Base-by-base conservation (phyloP, 768 basidiomycete species). In the Phanerodontia chrysosporium region DNA sequence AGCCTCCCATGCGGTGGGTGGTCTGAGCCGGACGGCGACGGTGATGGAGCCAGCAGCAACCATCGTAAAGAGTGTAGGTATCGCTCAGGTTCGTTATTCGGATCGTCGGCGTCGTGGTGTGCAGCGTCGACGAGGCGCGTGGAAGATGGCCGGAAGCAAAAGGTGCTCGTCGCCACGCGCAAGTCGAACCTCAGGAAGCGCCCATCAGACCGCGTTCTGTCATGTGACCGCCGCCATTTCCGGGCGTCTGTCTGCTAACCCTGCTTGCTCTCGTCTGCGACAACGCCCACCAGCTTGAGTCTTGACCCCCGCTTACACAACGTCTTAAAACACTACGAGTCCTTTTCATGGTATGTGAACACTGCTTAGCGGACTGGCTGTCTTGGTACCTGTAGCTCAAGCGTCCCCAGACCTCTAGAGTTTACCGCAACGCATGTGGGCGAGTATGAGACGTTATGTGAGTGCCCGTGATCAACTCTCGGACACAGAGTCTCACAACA, bases 11-110 rank as follows among this genome's bases (percentile, higher is more conserved):
- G 85, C 32, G 53, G 89, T 89, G 57, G 93, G 91, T 49, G 95
- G 95, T 54, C 95, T 86, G 60, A 95, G 90, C 65, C 95, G 92
- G 56, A 97, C 95, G 73, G 89, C 91, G 57, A 93, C 92, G 51
- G 87, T 88, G 67, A 94, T 94, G 66, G 90, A 90, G 73, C 91
- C 91, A 64, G 90, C 87, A 70, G 89, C 82, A 68, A 89, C 88
- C 89, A 92, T 90, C 52, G 35, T 25, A 14, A 25, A 42, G 25
- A 42, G 22, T 25, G 18, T 39, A 14, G 8, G 35, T 39, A 4
- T 10, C 29, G 49, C 27, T 51, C 32, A 25, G 52, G 2, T 27
- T 51, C 30, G 49, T 29, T 35, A 9, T 53, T 18, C n/a, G 32
- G 21, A 32, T 32, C 32, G 52, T 39, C 32, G 35, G 27, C 49